Percentiles rank a stretch among this genome's conserved stretches.
phyloP scores from a whole-genome alignment of 257 asterid species.

The Cynanchum wilfordii region DNA sequence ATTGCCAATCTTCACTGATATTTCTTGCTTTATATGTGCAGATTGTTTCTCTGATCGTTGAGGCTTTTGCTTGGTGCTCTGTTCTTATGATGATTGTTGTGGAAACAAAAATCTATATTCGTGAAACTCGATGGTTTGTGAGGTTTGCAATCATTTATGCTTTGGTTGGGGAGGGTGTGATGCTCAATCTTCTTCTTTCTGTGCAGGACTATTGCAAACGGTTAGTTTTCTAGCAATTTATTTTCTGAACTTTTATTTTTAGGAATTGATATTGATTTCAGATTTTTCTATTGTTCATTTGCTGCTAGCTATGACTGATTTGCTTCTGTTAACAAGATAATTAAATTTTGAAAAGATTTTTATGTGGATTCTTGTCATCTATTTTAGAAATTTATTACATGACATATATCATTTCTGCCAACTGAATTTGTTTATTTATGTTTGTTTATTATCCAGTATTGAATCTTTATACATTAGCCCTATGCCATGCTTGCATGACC shows the following conservation, averaged over 20 bases:
- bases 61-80: slow-evolving; percentile 65
- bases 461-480: not conserved
- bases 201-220: slow-evolving; percentile 45
- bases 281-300: not conserved
- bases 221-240: slow-evolving; percentile 27
- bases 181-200: slow-evolving; percentile 46
- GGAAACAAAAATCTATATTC: slow-evolving; percentile 66
- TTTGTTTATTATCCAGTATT: not conserved
- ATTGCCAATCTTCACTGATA: not conserved
- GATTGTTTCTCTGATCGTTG: slow-evolving; percentile 59
- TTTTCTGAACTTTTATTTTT: not conserved
- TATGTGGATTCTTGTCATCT: no score
- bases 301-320: not conserved
- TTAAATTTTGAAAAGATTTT: not conserved
- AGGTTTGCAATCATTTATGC: slow-evolving; percentile 66
- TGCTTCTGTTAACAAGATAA: not conserved
- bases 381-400: not conserved
- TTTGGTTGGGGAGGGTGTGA: slow-evolving; percentile 67
- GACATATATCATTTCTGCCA: not conserved
- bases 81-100: slow-evolving; percentile 51
- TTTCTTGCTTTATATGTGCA: slow-evolving; percentile 26
- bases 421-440: not conserved
- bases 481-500: not conserved
- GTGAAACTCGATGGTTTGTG: slow-evolving; percentile 78
- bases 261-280: not conserved